Evolutionary conservation across 306 rosid genomes (phyloP), one percentile per base, ranked within the genome.

Genomic region (Rosa multiflora): DNA sequence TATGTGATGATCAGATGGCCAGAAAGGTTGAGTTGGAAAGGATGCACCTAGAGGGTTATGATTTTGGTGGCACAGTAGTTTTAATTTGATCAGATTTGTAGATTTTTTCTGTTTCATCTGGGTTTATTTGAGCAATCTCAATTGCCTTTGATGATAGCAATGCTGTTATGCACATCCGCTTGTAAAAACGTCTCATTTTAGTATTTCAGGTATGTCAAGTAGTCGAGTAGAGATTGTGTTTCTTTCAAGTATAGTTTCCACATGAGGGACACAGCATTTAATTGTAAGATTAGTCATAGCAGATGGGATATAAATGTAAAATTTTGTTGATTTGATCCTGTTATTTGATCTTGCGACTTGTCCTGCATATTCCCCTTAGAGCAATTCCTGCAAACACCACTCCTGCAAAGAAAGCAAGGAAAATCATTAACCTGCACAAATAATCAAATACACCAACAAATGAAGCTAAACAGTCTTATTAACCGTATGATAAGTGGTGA

Each of bases 111-210:
- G 20, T 8, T 39, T 66, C 51, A 74, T 72, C 62, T 49, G 47
- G 76, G 76, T 72, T 72, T 15, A 29, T 17, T 72, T 29, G 63
- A 72, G 62, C 39, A 71, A 72, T 49, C 35, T 52, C 76, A 52
- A 37, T 73, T 72, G 61, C 75, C 62, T 29, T 47, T 35, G 48
- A 35, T 17, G 64, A 20, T 20, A 21, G 21, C 48, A 18, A 10
- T 74, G 77, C 55, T 32, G 9, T 44, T 15, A 62, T n/a, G 40
- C 56, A 5, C 43, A 1, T 43, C 29, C 70, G 4, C 44, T 29
- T 75, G 79, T 75, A 48, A 10, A 46, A 76, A 62, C 29, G 39
- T 18, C 20, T 17, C n/a, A 42, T 29, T 62, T 76, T 62, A 76
- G 72, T 32, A 55, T 63, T 61, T 17, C 40, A 29, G 47, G 39